phyloP scores from a whole-genome alignment of 2,329 filamentous ascomycete species.

The Claviceps africana region DNA sequence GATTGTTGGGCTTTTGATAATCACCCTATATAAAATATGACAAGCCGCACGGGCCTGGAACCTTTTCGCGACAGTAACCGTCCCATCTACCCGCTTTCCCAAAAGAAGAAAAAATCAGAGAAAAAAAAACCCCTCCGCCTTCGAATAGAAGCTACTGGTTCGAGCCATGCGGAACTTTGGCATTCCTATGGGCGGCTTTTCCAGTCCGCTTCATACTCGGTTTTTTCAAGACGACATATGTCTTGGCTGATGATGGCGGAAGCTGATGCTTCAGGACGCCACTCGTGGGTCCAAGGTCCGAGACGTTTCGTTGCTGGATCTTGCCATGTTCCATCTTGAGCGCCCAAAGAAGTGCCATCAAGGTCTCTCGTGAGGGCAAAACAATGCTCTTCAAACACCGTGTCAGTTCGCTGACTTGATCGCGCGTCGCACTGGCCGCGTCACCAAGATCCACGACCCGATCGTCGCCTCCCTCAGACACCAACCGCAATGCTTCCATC shows the following conservation, averaged over 20 bases:
- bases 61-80: constrained; percentile 6
- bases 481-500: constrained; percentile 59
- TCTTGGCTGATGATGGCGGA: constrained; percentile 9
- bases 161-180: not conserved
- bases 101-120: not conserved
- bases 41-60: constrained; percentile 1
- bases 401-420: constrained; percentile 20
- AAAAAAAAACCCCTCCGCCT: not conserved
- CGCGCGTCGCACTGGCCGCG: constrained; percentile 24
- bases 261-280: constrained; percentile 11
- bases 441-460: constrained; percentile 25
- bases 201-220: constrained; percentile 11
- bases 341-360: constrained; percentile 34
- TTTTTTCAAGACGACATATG: constrained; percentile 13
- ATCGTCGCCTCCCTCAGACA: constrained; percentile 42
- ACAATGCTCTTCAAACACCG: constrained; percentile 22
- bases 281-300: constrained; percentile 13
- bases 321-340: constrained; percentile 28
- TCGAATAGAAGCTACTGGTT: not conserved
- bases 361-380: constrained; percentile 32
- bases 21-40: not conserved
- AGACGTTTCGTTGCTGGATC: constrained; percentile 13
- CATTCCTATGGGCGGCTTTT: constrained; percentile 7
- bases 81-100: constrained; percentile 1
- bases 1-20: not conserved